Evolutionary conservation across 257 asterid species (phyloP), one percentile per base, ranked within the genome.

Genomic region (Mitragyna speciosa): DNA sequence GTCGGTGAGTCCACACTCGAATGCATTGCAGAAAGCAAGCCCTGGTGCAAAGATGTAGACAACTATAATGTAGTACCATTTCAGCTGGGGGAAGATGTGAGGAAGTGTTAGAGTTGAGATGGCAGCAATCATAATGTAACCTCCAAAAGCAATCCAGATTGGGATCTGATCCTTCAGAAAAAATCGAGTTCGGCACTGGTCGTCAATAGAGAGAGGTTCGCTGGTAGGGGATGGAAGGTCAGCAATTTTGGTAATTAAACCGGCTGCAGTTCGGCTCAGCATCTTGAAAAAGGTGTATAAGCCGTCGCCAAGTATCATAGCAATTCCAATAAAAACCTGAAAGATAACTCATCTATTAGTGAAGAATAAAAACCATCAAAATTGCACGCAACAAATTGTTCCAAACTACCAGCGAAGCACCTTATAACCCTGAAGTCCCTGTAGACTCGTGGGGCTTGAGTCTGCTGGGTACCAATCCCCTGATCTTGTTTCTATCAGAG

Each of bases 261-360:
- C 92, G 30, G 64, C 36, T 51, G 84, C 5, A 14, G 94, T 89
- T 71, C 85, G 89, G 36, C 82, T 79, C 0, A 87, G 84, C 19
- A 92, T 92, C 83, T 90, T 92, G 80, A 83, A 78, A 81, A 89
- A 89, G 89, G 88, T 91, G 94, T 91, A 91, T 6, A 91, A 71
- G 47, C 96, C 94, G 69, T 91, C 96, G 2, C 96, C 94, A 28
- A 92, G 91, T 36, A 89, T 90, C 90, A 90, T 84, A n/a, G 95
- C 90, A 0, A 90, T 90, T 47, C 84, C 92, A 11, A 92, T 84
- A 80, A 92, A 92, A 7, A 90, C 86, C 90, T 88, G 2, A 12
- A 3, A 28, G 59, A 78, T 16, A 31, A 54, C 3, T 30, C 11
- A 22, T 41, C 15, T 30, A 41, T 70, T 19, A 68, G 59, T 8